A percentile compares a stretch with the other conserved stretches of the same genome.
These are phyloP conservation scores for Pezicula rhizophila DNA, from an alignment of 2,329 filamentous ascomycete species.

Conservation along the genomic window DNA sequence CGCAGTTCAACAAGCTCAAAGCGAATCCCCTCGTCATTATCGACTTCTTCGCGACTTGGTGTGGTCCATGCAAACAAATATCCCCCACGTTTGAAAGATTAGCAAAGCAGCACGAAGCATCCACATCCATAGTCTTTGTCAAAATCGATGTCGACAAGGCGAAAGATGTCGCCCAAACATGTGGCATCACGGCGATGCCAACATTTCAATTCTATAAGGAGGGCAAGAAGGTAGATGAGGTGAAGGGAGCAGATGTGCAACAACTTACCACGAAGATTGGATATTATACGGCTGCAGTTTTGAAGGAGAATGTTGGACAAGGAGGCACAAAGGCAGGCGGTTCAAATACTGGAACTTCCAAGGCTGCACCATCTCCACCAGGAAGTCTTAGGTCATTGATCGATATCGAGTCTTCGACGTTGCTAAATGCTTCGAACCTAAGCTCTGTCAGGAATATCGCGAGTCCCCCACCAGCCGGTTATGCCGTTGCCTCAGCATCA, in stretches of 20 bases:
- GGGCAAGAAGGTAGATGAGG: slow-evolving; percentile 64
- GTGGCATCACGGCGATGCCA: slow-evolving; percentile 80
- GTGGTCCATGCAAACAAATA: slow-evolving; percentile 85
- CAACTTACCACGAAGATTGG: slow-evolving; percentile 50
- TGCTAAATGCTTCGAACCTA: slow-evolving; percentile 19
- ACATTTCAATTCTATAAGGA: slow-evolving; percentile 88
- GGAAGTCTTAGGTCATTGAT: slow-evolving; percentile 20
- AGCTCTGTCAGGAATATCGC: slow-evolving; percentile 21
- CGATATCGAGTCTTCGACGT: slow-evolving; percentile 13
- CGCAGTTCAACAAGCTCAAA: slow-evolving; percentile 24
- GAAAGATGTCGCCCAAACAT: slow-evolving; percentile 65
- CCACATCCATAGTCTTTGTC: slow-evolving; percentile 76
- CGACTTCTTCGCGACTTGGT: slow-evolving; percentile 81
- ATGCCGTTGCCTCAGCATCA: slow-evolving; percentile 16
- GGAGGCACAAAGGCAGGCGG: slow-evolving; percentile 1
- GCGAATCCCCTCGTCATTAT: slow-evolving; percentile 19
- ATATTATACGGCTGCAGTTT: slow-evolving; percentile 16
- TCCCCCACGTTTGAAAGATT: slow-evolving; percentile 82
- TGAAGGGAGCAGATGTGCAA: slow-evolving; percentile 74
- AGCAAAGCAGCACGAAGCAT: slow-evolving; percentile 67
- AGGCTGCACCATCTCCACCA: slow-evolving; percentile 1
- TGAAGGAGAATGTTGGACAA: slow-evolving; percentile 10
- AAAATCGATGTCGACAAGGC: slow-evolving; percentile 87
- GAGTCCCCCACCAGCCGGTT: slow-evolving; percentile 21
- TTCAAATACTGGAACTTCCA: slow-evolving; percentile 1